Base-by-base conservation (phyloP, 345 rosid species). In the Syzygium oleosum region DNA sequence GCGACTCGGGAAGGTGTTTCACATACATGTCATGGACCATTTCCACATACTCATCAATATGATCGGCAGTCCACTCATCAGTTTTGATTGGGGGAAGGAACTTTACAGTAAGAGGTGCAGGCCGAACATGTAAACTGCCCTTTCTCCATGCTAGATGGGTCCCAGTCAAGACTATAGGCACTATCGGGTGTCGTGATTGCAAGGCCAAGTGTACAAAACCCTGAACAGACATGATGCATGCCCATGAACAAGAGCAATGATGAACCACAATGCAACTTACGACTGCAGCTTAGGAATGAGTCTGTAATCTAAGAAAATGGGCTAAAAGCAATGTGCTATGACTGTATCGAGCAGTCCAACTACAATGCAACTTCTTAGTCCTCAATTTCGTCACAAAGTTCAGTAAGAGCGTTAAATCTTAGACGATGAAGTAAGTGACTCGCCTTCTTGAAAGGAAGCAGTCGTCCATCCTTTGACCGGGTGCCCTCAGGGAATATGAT, bases 71-170 rank as follows among this genome's bases (percentile, higher is more conserved):
- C 89, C 89, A 87, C 51, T 87, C 38, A 53, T 61, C 86, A 4
- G 86, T 87, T 61, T 49, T 61, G 85, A 94, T 91, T 0, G 94
- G 95, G 84, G 86, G 92, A 85, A 94, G 96, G 88, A 86, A 93
- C 88, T 85, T 93, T 54, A 93, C 92, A 16, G 91, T 86, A 86
- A 93, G 89, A 25, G 95, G 93, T 17, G 92, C 89, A 5, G 95
- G 95, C 43, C 95, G 92, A 16, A 93, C 90, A 23, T 43, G 94
- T 59, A 93, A 87, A 88, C 93, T 87, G 86, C 95, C 94, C 55
- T 94, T 94, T 85, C 93, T 92, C 95, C 95, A 94, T 22, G 96
- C 96, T 38, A 17, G 87, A 88, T 94, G 95, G 12, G 94, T 92
- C 7, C 96, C 96, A 0, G 89, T 88, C 59, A 93, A 54, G 90